Evolutionary conservation across 768 basidiomycete species (phyloP), one percentile per base, ranked within the genome.

Genomic region (Xanthoconium purpureum): DNA sequence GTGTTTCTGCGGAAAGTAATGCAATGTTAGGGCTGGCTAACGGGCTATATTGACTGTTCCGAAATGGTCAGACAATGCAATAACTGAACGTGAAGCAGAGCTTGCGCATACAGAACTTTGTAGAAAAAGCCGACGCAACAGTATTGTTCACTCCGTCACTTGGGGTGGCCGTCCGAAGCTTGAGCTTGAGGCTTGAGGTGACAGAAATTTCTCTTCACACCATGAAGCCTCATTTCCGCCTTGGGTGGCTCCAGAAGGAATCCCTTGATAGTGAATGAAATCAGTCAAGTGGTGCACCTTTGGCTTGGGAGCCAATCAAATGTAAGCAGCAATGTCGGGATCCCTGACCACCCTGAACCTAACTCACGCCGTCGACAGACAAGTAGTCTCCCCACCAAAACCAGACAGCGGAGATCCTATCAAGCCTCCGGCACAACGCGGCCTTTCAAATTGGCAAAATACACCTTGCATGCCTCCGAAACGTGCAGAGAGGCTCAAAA

Each of bases 371-470:
- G 15, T 17, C 45, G 40, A 61, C 52, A 53, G 55, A 55, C 65
- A 52, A 52, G 55, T 8, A 62, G 46, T 51, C 33, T 43, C 12
- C 18, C 62, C 48, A 52, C 57, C 60, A 52, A 55, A 66, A 67
- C 47, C 45, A 65, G 65, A 58, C 47, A 52, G 66, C 63, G 65
- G 63, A 65, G 64, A 68, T 64, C 62, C 32, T 40, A 18, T 52
- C 52, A 48, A 39, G 37, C 56, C 46, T 55, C 58, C 46, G 57
- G 56, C 52, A 56, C 45, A 62, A 63, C 56, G 66, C 65, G 65
- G 66, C 40, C 62, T 69, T 69, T 57, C 46, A 60, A 67, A 53
- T 47, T 42, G 45, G 47, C 47, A 45, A 35, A 47, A 47, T 56
- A 59, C 29, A 36, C 40, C 37, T 47, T 61, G 63, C 67, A 61